Percentiles rank a stretch among this genome's conserved stretches.
These are phyloP conservation scores for Vitis labrusca DNA, from an alignment of 164 flowering plant genomes.

Conservation along the genomic window DNA sequence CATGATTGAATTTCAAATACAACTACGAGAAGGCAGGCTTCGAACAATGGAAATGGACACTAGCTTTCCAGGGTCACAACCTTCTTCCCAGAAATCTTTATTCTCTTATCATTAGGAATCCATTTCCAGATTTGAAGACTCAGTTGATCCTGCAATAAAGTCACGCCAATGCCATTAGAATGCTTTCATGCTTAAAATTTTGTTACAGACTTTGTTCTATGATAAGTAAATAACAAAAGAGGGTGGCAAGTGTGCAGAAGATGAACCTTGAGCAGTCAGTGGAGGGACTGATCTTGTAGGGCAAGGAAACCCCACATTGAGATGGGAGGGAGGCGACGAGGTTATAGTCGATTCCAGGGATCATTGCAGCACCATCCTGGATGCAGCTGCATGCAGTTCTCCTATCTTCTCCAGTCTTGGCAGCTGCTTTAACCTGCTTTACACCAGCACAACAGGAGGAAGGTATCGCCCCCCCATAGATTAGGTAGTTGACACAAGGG, in stretches of 20 bases:
- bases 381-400: slow-evolving; percentile 13
- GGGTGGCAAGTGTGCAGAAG: neutral
- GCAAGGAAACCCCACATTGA: slow-evolving; percentile 7
- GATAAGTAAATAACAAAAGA: neutral
- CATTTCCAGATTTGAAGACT: neutral
- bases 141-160: slow-evolving; percentile 5
- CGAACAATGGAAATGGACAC: too few relatives aligned
- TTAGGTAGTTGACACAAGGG: slow-evolving; percentile 19
- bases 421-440: neutral
- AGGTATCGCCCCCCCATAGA: slow-evolving; percentile 8
- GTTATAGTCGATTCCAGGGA: slow-evolving; percentile 19
- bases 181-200: too few relatives aligned
- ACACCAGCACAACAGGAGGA: slow-evolving; percentile 17
- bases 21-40: too few relatives aligned
- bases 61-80: too few relatives aligned
- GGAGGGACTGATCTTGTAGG: slow-evolving; percentile 12
- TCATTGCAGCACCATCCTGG: slow-evolving; percentile 9
- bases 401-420: slow-evolving; percentile 5
- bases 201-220: too few relatives aligned
- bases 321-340: slow-evolving; percentile 8
- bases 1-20: too few relatives aligned
- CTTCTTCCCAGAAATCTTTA: too few relatives aligned
- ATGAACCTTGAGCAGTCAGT: slow-evolving; percentile 21
- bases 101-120: too few relatives aligned
- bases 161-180: neutral